phyloP scores from a whole-genome alignment of 768 basidiomycete genomes.

The Lactifluus subvellereus region DNA sequence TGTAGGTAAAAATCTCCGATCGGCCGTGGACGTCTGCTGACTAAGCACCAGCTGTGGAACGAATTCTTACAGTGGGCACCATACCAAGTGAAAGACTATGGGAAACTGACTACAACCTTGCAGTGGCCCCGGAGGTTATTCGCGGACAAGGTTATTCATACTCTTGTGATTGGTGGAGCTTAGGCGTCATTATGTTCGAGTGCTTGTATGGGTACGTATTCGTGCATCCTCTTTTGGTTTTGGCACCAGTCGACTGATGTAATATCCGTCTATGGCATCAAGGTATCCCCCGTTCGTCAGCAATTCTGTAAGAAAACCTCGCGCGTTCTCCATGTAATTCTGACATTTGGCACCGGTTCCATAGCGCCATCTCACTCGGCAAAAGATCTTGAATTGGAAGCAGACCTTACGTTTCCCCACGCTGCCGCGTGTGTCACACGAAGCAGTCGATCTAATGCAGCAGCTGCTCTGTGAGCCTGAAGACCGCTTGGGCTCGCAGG shows the following conservation, averaged over 20 bases:
- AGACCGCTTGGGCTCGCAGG: conserved; percentile 81
- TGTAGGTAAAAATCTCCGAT: conserved; percentile 46
- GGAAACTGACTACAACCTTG: conserved; percentile 12
- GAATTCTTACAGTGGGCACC: conserved; percentile 73
- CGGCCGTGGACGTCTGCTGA: conserved; percentile 12
- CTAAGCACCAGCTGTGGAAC: conserved; percentile 64
- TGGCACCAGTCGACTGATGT: conserved; percentile 16
- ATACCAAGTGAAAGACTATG: neutral
- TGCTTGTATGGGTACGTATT: conserved; percentile 78
- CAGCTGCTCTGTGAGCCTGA: conserved; percentile 92
- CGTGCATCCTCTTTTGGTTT: conserved; percentile 15
- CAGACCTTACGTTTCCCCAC: conserved; percentile 82
- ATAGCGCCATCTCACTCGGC: conserved; percentile 87
- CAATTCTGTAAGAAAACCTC: conserved; percentile 56
- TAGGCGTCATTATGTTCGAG: conserved; percentile 96
- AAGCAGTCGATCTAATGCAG: conserved; percentile 83
- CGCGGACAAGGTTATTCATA: conserved; percentile 89
- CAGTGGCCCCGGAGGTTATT: conserved; percentile 90
- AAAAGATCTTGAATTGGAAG: conserved; percentile 97
- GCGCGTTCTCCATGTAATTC: neutral
- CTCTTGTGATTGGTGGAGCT: conserved; percentile 98
- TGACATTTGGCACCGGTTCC: conserved; percentile 22
- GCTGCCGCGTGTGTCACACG: conserved; percentile 77
- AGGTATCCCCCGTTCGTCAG: conserved; percentile 96
- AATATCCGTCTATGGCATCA: conserved; percentile 13